Conservation (phyloP, 768 basidiomycete genomes). For the Collybia mongolica region DNA sequence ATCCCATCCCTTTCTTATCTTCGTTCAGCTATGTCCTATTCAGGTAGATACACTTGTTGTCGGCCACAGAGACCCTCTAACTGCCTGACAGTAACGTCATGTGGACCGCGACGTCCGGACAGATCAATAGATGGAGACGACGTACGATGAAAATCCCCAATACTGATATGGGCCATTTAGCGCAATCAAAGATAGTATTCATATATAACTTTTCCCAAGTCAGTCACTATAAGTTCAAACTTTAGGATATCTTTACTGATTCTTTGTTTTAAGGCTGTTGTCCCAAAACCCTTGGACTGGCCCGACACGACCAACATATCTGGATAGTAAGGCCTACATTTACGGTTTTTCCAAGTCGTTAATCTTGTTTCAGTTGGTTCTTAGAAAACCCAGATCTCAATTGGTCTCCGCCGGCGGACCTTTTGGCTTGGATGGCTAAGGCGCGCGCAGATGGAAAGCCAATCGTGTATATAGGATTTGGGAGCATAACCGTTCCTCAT, state of each 20-base stretch:
- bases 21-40: conserved; percentile 53
- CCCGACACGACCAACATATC: conserved; percentile 54
- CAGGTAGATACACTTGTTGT: conserved; percentile 34
- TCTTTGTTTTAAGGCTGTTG: conserved; percentile 39
- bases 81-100: conserved; percentile 45
- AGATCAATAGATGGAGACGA: conserved; percentile 67
- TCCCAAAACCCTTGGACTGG: conserved; percentile 73
- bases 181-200: conserved; percentile 59
- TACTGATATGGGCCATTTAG: conserved; percentile 60
- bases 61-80: background rate
- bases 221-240: conserved; percentile 2
- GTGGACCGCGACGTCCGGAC: conserved; percentile 64
- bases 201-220: conserved; percentile 70
- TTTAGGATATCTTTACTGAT: background rate
- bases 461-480: conserved; percentile 72
- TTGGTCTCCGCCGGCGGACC: conserved; percentile 52
- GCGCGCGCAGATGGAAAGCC: conserved; percentile 55
- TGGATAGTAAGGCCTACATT: conserved; percentile 44
- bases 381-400: conserved; percentile 58
- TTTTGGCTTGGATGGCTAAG: conserved; percentile 53
- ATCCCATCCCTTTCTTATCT: background rate
- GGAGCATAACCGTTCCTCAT: conserved; percentile 64
- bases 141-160: conserved; percentile 43
- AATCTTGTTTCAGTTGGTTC: conserved; percentile 50
- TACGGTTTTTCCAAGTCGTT: background rate